Conservation (phyloP, 2,329 filamentous ascomycete species). For the Microdochium paspali region DNA sequence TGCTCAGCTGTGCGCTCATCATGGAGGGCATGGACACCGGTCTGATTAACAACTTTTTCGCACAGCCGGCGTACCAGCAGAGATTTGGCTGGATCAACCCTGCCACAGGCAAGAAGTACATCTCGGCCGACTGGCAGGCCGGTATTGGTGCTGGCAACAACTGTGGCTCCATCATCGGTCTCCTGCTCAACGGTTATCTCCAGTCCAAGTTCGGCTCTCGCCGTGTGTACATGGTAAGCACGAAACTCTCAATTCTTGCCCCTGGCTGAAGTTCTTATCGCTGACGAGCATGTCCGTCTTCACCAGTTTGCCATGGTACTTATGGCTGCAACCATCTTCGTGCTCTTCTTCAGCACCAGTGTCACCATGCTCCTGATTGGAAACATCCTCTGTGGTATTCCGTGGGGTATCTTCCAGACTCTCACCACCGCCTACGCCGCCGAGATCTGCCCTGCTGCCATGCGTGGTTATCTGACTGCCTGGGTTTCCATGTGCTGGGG, state of each 20-base stretch:
- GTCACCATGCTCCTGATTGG: conserved; percentile 21
- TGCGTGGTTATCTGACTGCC: conserved; percentile 28
- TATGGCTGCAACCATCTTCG: conserved; percentile 26
- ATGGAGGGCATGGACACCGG: conserved; percentile 27
- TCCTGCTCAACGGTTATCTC: conserved; percentile 28
- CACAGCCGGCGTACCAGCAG: conserved; percentile 16
- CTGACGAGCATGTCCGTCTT: background rate
- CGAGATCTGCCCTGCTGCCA: conserved; percentile 23
- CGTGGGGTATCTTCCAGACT: conserved; percentile 24
- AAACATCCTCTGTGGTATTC: conserved; percentile 23
- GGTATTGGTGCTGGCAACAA: conserved; percentile 28
- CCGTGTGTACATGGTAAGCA: conserved; percentile 22
- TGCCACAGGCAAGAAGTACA: conserved; percentile 24
- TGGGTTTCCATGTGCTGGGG: conserved; percentile 30
- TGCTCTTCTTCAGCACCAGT: conserved; percentile 24
- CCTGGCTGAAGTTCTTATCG: background rate
- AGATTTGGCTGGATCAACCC: conserved; percentile 22
- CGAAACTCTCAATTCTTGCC: background rate
- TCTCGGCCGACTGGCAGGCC: conserved; percentile 34
- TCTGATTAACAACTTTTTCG: conserved; percentile 28
- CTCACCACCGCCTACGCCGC: conserved; percentile 28
- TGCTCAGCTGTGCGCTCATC: conserved; percentile 19
- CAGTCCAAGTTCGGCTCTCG: conserved; percentile 25
- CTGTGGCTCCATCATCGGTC: conserved; percentile 31
- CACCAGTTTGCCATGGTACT: conserved; percentile 14